Base-by-base conservation (phyloP, 208 protist species). In the Leishmania braziliensis region DNA sequence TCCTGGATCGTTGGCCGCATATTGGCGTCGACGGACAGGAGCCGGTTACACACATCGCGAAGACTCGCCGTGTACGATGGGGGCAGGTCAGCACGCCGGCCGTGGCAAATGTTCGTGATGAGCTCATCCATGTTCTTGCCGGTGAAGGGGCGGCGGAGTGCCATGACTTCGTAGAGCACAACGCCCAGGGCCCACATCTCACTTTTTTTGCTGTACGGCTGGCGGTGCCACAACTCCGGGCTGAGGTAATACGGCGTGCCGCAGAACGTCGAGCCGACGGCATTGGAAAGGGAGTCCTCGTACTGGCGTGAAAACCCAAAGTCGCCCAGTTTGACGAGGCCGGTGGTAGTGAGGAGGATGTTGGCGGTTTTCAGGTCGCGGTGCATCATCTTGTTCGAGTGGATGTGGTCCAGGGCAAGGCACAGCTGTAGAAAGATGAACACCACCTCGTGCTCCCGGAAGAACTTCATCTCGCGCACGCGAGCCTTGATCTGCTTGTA, bases 111-210 rank as follows among this genome's bases (percentile, higher is more conserved):
- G 82, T 96, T 97, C 33, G 86, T 93, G 83, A 95, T 95, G 36
- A 98, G 86, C 76, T 95, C 92, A 73, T 93, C 90, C 87, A 97
- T 92, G 86, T 95, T 98, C n/a, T 87, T 86, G 53, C 92, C 93
- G 43, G 86, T 88, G 83, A 98, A 98, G 26, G 95, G 92, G 48
- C 93, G 95, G 78, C 91, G 89, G 20, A 96, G 83, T 5, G 91
- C 90, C 80, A 96, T 95, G 26, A 98, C 87, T 71, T 98, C 95
- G 79, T 97, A 98, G 51, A 98, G 85, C 43, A 97, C 88, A 1
- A 94, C 91, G 12, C 95, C 95, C 4, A 98, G 84, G 0, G 94
- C 89, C 97, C 97, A 99, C 88, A 98, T 95, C 80, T 99, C 97
- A 53, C 86, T 90, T 86, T 98, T 98, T 70, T 97, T 93, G 87